Percentiles rank a stretch among this genome's conserved stretches.
Evolutionary conservation across 441 rosid species (phyloP).

Genomic region (Eugenia klotzschiana): DNA sequence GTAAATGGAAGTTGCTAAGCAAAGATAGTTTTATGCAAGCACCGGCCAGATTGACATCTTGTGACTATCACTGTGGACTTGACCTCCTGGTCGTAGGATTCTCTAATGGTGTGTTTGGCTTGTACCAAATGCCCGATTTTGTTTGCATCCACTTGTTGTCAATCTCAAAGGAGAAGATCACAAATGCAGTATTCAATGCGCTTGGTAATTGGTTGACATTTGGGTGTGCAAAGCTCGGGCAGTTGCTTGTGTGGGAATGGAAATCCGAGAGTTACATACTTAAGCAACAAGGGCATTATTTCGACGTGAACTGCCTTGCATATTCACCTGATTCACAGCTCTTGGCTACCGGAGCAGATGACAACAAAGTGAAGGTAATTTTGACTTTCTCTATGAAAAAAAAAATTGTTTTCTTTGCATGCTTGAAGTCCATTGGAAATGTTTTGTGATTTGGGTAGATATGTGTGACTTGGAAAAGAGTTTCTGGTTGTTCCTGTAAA

Average conservation of each 20-base stretch:
- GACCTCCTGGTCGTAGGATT: slow-evolving; percentile 82
- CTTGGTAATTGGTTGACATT: slow-evolving; percentile 92
- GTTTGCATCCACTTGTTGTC: slow-evolving; percentile 78
- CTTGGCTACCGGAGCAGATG: slow-evolving; percentile 95
- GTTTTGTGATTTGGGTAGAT: not conserved
- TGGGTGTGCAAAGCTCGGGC: slow-evolving; percentile 90
- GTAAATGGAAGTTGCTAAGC: slow-evolving; percentile 63
- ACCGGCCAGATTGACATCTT: slow-evolving; percentile 54
- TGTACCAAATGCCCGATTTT: slow-evolving; percentile 95
- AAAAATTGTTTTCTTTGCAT: not conserved
- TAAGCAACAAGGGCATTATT: slow-evolving; percentile 97
- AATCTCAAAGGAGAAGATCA: slow-evolving; percentile 78
- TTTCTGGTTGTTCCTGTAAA: not conserved
- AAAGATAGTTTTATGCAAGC: slow-evolving; percentile 78
- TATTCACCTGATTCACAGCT: slow-evolving; percentile 92
- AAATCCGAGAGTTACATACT: slow-evolving; percentile 81
- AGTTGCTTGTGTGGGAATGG: slow-evolving; percentile 97
- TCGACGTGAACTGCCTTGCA: slow-evolving; percentile 79
- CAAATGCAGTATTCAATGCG: slow-evolving; percentile 73
- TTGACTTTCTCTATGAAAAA: not conserved
- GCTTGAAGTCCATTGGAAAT: not conserved
- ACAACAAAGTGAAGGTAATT: slow-evolving; percentile 91
- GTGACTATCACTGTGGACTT: slow-evolving; percentile 72
- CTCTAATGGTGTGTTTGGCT: slow-evolving; percentile 81
- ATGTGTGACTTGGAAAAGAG: not conserved